Evolutionary conservation across 345 rosid genomes (phyloP).

Genomic region (Raphanus raphanistrum): DNA sequence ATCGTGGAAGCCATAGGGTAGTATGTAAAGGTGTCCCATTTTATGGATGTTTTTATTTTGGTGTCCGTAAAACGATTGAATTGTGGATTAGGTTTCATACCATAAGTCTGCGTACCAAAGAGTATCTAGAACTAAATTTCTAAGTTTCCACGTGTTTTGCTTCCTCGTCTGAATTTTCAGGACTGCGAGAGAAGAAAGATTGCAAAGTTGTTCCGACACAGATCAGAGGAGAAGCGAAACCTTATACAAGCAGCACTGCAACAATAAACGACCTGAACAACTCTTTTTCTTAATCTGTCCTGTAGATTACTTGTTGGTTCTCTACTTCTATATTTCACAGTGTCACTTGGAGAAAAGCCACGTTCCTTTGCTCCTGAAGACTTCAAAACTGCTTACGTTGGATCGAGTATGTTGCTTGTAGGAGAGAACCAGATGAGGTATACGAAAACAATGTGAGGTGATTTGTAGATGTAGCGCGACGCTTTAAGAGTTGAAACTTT

Average conservation of each 20-base stretch:
- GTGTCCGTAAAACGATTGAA: too few relatives aligned
- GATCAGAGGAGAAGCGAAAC: slow-evolving; percentile 68
- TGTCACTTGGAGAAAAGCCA: slow-evolving; percentile 24
- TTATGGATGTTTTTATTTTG: too few relatives aligned
- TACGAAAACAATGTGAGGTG: slow-evolving; percentile 20
- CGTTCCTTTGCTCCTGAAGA: slow-evolving; percentile 17
- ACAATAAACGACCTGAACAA: slow-evolving; percentile 30
- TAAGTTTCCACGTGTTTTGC: neutral
- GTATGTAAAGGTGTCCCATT: neutral
- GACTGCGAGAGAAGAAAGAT: slow-evolving; percentile 93
- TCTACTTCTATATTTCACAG: slow-evolving; percentile 2
- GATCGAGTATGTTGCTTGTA: slow-evolving; percentile 25
- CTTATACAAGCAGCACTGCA: slow-evolving; percentile 42
- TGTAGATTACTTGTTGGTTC: slow-evolving; percentile 21
- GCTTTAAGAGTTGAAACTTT: slow-evolving; percentile 5
- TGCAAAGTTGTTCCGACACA: slow-evolving; percentile 82
- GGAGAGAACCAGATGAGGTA: slow-evolving; percentile 20
- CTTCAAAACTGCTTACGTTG: slow-evolving; percentile 17
- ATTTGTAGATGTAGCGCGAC: slow-evolving; percentile 23
- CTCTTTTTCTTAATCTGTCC: neutral
- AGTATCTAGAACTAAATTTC: neutral
- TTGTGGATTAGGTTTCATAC: slow-evolving; percentile 8
- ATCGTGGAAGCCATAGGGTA: slow-evolving; percentile 11
- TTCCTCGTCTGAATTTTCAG: slow-evolving; percentile 44
- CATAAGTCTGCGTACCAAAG: neutral